Evolutionary conservation across 805 yeast species (phyloP).

Genomic region (Candida manassasensis): DNA sequence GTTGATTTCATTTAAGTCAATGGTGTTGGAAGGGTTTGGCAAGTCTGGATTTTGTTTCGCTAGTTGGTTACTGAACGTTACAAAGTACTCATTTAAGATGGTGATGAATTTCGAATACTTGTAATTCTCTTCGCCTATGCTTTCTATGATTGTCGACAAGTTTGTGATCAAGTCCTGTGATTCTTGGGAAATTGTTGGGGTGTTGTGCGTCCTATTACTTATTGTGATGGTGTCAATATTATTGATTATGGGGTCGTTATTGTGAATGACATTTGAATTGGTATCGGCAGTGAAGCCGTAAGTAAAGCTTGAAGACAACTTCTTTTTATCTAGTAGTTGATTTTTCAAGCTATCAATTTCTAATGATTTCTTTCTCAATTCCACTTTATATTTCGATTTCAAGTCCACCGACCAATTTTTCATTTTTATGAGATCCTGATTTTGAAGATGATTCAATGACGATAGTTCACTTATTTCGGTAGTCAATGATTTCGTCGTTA

Average conservation of each 20-base stretch:
- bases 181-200: constrained; percentile 6
- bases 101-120: constrained; percentile 30
- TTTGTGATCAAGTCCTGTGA: constrained; percentile 6
- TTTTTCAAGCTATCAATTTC: constrained; percentile 32
- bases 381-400: constrained; percentile 30
- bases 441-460: constrained; percentile 20
- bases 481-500: constrained; percentile 16
- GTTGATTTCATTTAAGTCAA: constrained; percentile 20
- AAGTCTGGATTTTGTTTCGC: constrained; percentile 12
- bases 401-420: constrained; percentile 26
- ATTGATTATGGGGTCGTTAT: constrained; percentile 30
- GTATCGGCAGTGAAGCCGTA: constrained; percentile 16
- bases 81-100: constrained; percentile 23
- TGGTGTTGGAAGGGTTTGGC: constrained; percentile 30
- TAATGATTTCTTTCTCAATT: constrained; percentile 27
- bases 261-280: constrained; percentile 22
- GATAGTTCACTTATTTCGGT: constrained; percentile 15
- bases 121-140: constrained; percentile 32
- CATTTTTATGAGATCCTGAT: constrained; percentile 24
- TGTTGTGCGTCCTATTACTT: constrained; percentile 5
- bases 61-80: constrained; percentile 22
- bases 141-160: constrained; percentile 29
- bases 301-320: constrained; percentile 22
- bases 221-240: constrained; percentile 11
- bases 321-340: constrained; percentile 29